Conservation (phyloP, 495 filamentous ascomycete genomes). For the Penicillium parvum region DNA sequence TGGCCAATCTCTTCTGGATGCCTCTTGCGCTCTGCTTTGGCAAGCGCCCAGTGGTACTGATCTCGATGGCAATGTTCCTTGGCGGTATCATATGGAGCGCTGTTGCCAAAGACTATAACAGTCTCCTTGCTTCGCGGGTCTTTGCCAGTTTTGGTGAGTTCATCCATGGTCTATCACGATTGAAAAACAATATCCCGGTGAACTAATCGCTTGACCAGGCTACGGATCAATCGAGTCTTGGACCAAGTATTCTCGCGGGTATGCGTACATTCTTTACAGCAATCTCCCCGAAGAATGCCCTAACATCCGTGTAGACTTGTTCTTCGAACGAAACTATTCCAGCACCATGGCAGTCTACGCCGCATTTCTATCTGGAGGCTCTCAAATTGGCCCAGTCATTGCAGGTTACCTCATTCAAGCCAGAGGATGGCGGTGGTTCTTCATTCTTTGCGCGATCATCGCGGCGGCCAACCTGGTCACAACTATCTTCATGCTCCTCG, state of each 20-base stretch:
- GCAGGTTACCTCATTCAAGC: conserved; percentile 29
- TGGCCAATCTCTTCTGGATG: conserved; percentile 45
- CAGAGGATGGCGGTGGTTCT: conserved; percentile 33
- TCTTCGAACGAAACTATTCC: conserved; percentile 36
- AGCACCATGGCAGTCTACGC: conserved; percentile 39
- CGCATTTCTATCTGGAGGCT: conserved; percentile 34
- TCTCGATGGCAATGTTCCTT: conserved; percentile 37
- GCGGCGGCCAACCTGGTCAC: conserved; percentile 26
- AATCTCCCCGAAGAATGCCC: not conserved
- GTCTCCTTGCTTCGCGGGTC: conserved; percentile 25
- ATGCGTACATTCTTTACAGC: not conserved
- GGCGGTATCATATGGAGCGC: conserved; percentile 34
- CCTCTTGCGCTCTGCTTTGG: conserved; percentile 48
- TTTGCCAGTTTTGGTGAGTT: conserved; percentile 31
- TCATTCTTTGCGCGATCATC: conserved; percentile 31
- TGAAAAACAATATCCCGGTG: too few species aligned
- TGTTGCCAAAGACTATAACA: conserved; percentile 27
- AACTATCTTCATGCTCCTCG: conserved; percentile 27
- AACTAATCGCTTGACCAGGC: conserved; percentile 7
- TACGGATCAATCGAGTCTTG: conserved; percentile 36
- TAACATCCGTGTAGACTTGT: conserved; percentile 23
- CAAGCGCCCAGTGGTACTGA: conserved; percentile 40
- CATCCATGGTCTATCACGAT: too few species aligned
- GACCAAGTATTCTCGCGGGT: conserved; percentile 37
- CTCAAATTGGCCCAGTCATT: conserved; percentile 29